Evolutionary conservation across 108 stramenopile species (phyloP), one percentile per base, ranked within the genome.

Genomic region (Hondaea fermentalgiana): DNA sequence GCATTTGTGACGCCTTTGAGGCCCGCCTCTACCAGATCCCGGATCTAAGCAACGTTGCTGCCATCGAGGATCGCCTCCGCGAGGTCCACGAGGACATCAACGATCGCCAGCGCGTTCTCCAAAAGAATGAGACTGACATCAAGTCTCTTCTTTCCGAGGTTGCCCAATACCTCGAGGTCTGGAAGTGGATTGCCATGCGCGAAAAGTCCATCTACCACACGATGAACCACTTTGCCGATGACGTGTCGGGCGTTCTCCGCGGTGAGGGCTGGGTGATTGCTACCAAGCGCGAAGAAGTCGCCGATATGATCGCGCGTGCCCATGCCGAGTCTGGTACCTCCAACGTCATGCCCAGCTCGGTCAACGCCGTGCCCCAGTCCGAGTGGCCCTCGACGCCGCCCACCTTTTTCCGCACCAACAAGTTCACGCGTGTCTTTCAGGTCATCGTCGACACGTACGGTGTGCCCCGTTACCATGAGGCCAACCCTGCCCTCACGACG

Each of bases 401-500:
- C 19, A 99, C 99, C 5, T 96, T 97, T 94, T 99, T 98, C 91
- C 94, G 94, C 45, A 97, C 96, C 60, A 97, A 96, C 95, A 95
- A 97, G 92, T 97, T 97, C 92, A 98, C 97, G 12, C 95, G 95
- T 59, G 96, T 95, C 43, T 97, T 96, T 92, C 98, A 98, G 92
- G 98, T 97, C 89, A 98, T 99, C 89, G 99, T 99, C 87, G 96
- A 99, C 93, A 99, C 99, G 25, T 99, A 98, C 87, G 98, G 98
- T 92, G 96, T 98, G 72, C 98, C 98, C 23, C 94, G 98, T 87
- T 99, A 99, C 94, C 95, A 96, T 58, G 98, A 99, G 94, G 97
- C 96, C 88, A 99, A 99, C 92, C 98, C 98, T 29, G 98, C 98
- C 16, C 93, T 99, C 55, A 98, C 98, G 91, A 98, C 98, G 21